phyloP scores from a whole-genome alignment of 2,329 filamentous ascomycete genomes.

The Exophiala xenobiotica region DNA sequence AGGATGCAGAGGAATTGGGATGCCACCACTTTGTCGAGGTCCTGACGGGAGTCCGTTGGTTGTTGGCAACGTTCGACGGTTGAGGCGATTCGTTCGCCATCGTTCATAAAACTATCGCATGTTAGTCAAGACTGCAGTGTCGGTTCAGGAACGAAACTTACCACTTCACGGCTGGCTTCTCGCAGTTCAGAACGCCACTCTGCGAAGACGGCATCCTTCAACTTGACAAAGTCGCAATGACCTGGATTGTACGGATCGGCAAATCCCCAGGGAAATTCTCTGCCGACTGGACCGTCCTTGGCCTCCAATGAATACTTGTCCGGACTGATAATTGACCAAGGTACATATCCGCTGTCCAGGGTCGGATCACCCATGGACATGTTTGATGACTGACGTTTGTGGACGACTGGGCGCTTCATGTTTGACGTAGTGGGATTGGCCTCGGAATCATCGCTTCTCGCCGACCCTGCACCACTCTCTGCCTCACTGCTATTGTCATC shows the following conservation, averaged over 20 bases:
- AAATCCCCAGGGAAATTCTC: slow-evolving; percentile 94
- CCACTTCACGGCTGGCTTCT: slow-evolving; percentile 74
- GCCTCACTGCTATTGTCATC: slow-evolving; percentile 36
- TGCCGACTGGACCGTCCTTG: slow-evolving; percentile 60
- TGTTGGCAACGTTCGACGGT: slow-evolving; percentile 18
- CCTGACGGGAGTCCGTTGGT: slow-evolving; percentile 20
- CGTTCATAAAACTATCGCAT: slow-evolving; percentile 23
- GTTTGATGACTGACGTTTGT: slow-evolving; percentile 37
- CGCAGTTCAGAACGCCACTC: slow-evolving; percentile 92
- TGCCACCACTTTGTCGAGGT: slow-evolving; percentile 19
- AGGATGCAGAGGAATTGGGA: slow-evolving; percentile 20
- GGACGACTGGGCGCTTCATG: slow-evolving; percentile 24
- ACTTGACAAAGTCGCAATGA: slow-evolving; percentile 88
- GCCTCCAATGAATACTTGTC: slow-evolving; percentile 72
- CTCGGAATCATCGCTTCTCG: slow-evolving; percentile 29
- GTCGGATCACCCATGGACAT: slow-evolving; percentile 33
- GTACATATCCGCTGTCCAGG: slow-evolving; percentile 57
- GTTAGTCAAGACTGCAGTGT: slow-evolving; percentile 70
- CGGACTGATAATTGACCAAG: slow-evolving; percentile 89
- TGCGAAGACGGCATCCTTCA: slow-evolving; percentile 88
- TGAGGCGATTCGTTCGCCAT: slow-evolving; percentile 28
- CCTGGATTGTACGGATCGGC: slow-evolving; percentile 87
- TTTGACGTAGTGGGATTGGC: slow-evolving; percentile 13
- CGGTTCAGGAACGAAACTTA: slow-evolving; percentile 74
- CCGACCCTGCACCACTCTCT: slow-evolving; percentile 30